These are phyloP conservation scores for Chenopodium formosanum DNA, from an alignment of 148 eudicot species.

Conservation along the genomic window DNA sequence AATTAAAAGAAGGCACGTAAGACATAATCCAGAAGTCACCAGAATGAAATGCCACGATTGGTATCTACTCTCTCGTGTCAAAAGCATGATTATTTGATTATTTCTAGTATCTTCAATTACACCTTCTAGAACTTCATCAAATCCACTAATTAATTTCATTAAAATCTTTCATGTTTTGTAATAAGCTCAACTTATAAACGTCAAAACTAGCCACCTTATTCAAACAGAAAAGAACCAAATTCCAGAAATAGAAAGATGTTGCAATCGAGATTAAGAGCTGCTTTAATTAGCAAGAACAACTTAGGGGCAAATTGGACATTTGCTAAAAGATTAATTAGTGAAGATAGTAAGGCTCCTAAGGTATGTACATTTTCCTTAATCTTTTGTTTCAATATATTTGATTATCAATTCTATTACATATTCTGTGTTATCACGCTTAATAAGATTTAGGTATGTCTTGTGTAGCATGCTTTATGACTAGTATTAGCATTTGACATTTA, in stretches of 20 bases:
- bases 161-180: not conserved
- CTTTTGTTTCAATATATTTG: too few species aligned
- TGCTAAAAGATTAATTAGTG: constrained; percentile 1
- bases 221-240: not conserved
- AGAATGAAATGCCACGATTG: constrained; percentile 23
- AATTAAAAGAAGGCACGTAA: constrained; percentile 4
- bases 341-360: constrained; percentile 18
- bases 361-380: not conserved
- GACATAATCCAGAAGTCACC: constrained; percentile 24
- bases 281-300: not conserved
- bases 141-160: not conserved
- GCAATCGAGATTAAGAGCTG: constrained; percentile 19
- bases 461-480: too few species aligned
- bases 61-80: constrained; percentile 14
- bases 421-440: too few species aligned
- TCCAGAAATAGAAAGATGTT: constrained; percentile 8
- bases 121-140: constrained; percentile 9
- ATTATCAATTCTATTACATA: too few species aligned
- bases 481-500: too few species aligned
- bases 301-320: constrained; percentile 16
- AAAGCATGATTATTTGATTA: not conserved
- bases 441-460: too few species aligned
- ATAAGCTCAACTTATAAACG: not conserved
- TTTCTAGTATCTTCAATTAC: not conserved
- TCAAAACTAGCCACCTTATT: not conserved